These are phyloP conservation scores for Colletotrichum tropicale DNA, from an alignment of 2,329 filamentous ascomycete species.

Conservation along the genomic window DNA sequence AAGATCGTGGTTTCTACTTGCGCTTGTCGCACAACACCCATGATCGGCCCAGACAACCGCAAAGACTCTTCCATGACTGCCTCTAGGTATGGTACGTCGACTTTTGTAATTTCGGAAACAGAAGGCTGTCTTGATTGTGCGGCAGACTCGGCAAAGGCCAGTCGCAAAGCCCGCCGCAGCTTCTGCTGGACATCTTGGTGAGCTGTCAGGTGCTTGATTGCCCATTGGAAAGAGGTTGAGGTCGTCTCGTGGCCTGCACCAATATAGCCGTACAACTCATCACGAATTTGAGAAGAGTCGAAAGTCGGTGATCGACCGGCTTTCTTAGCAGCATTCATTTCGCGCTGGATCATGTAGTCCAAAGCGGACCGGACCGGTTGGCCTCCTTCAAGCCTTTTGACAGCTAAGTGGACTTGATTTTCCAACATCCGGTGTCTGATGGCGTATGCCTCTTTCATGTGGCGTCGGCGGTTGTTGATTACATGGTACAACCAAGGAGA, in stretches of 20 bases:
- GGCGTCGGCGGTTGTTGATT: not conserved
- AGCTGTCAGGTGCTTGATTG: not conserved
- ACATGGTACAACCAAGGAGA: not conserved
- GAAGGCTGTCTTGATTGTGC: not conserved
- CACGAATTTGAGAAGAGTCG: not conserved
- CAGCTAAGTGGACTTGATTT: not conserved
- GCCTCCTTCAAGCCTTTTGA: not conserved
- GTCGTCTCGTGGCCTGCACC: not conserved
- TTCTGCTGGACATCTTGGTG: not conserved
- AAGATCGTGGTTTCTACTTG: not conserved
- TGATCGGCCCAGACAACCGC: not conserved
- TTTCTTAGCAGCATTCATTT: not conserved
- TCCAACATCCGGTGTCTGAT: not conserved
- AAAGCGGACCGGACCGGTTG: not conserved
- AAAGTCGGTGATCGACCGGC: not conserved
- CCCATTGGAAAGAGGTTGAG: not conserved
- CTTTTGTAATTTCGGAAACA: not conserved
- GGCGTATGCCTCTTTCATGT: not conserved
- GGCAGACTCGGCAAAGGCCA: not conserved
- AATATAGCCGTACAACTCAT: not conserved
- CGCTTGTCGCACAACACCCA: not conserved
- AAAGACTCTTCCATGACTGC: not conserved
- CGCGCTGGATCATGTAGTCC: not conserved
- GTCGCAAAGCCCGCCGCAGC: not conserved
- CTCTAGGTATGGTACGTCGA: not conserved